phyloP scores from a whole-genome alignment of 129 eudicot species.

The Scalesia atractyloides region DNA sequence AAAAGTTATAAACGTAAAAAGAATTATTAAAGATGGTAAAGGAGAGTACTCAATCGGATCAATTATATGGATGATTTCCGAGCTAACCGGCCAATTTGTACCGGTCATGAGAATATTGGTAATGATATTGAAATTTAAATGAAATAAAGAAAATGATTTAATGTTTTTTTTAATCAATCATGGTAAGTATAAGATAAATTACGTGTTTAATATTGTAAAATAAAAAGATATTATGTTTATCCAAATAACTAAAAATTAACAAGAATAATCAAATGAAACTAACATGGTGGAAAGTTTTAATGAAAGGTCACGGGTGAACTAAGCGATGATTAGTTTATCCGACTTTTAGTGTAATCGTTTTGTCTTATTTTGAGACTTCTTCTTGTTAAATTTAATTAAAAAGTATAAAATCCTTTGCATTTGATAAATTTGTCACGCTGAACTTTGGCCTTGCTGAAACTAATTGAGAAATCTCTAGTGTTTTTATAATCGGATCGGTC shows the following conservation, averaged over 20 bases:
- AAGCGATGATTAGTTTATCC: not conserved
- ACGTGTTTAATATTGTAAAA: too few species aligned
- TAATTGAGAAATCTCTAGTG: too few species aligned
- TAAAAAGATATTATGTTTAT: not conserved
- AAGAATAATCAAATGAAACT: conserved; percentile 3
- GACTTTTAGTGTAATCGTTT: not conserved
- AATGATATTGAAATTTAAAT: too few species aligned
- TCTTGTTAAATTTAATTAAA: not conserved
- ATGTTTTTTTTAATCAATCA: not conserved
- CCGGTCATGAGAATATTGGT: too few species aligned
- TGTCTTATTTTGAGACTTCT: conserved; percentile 6
- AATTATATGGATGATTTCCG: too few species aligned
- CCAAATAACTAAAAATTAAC: not conserved
- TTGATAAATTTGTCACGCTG: not conserved
- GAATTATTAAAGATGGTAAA: too few species aligned
- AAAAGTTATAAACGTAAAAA: too few species aligned
- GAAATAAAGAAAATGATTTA: not conserved
- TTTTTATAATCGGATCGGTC: too few species aligned
- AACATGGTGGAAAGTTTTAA: not conserved
- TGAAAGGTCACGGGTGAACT: conserved; percentile 8
- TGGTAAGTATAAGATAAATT: not conserved
- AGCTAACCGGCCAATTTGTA: too few species aligned
- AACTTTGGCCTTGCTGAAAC: too few species aligned
- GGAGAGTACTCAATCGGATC: too few species aligned
- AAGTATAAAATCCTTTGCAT: not conserved